Conservation (phyloP, 352 stramenopile genomes). For the Pythium phragmiticola region DNA sequence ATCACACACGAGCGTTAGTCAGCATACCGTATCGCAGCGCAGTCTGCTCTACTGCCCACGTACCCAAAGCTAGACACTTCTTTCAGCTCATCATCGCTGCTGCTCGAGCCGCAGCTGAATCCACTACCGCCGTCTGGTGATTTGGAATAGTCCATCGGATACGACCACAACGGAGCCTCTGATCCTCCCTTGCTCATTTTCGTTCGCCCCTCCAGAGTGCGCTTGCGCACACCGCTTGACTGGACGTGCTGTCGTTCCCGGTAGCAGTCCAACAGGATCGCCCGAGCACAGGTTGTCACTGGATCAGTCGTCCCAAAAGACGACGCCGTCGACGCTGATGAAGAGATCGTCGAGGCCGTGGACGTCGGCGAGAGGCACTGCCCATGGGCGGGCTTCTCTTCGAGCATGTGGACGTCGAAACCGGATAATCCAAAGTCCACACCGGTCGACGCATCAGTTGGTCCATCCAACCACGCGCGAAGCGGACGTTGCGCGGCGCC, state of each 20-base stretch:
- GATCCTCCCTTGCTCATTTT: slow-evolving; percentile 32
- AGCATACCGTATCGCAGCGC: background rate
- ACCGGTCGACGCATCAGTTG: background rate
- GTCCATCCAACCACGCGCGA: slow-evolving; percentile 11
- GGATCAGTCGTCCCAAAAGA: slow-evolving; percentile 49
- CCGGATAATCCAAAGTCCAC: background rate
- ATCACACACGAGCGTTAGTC: background rate
- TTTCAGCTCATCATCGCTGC: slow-evolving; percentile 80
- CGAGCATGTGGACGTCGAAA: slow-evolving; percentile 26
- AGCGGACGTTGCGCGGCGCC: slow-evolving; percentile 9
- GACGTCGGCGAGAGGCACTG: slow-evolving; percentile 36
- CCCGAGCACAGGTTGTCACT: slow-evolving; percentile 57
- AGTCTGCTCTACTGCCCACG: slow-evolving; percentile 5
- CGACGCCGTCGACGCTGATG: slow-evolving; percentile 39
- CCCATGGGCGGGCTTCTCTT: slow-evolving; percentile 15
- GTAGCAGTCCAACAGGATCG: slow-evolving; percentile 73
- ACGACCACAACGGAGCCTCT: slow-evolving; percentile 38
- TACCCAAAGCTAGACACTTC: slow-evolving; percentile 64
- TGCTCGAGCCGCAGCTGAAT: slow-evolving; percentile 40
- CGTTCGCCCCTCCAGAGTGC: slow-evolving; percentile 55
- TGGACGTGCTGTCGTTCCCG: slow-evolving; percentile 49
- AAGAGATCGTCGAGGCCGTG: slow-evolving; percentile 37
- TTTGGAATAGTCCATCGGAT: slow-evolving; percentile 32
- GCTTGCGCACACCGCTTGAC: slow-evolving; percentile 58
- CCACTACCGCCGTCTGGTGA: slow-evolving; percentile 38